phyloP scores from a whole-genome alignment of 2,329 filamentous ascomycete genomes.

The Calonectria pauciramosa region DNA sequence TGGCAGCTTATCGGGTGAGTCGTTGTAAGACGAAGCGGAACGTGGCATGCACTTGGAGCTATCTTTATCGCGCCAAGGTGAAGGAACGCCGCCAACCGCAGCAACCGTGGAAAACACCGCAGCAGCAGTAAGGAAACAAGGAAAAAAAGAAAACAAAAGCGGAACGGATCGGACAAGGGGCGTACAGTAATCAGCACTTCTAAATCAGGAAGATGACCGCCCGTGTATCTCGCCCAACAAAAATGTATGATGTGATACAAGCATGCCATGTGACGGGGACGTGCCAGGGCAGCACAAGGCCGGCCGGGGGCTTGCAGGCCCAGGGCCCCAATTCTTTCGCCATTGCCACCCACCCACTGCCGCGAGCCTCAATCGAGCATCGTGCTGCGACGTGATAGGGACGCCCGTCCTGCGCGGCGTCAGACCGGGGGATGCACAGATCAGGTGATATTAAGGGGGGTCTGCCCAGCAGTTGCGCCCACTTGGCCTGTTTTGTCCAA shows the following conservation, averaged over 20 bases:
- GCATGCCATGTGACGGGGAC: slow-evolving; percentile 4
- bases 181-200: slow-evolving; percentile 8
- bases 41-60: background rate
- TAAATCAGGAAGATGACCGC: background rate
- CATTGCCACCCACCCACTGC: no score
- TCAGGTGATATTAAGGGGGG: slow-evolving; percentile 12
- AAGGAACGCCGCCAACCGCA: background rate
- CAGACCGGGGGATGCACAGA: slow-evolving; percentile 6
- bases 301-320: background rate
- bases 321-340: background rate
- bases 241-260: slow-evolving; percentile 13
- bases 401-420: background rate
- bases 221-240: background rate
- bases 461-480: background rate
- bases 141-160: background rate
- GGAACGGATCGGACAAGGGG: background rate
- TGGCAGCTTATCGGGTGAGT: background rate
- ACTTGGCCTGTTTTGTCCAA: slow-evolving; percentile 13
- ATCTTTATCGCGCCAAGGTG: slow-evolving; percentile 6
- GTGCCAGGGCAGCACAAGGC: background rate
- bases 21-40: background rate
- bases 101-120: background rate
- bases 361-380: slow-evolving; percentile 5
- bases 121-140: background rate
- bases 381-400: slow-evolving; percentile 3